Percentiles rank a stretch among this genome's conserved stretches.
Conservation (phyloP, 305 asterid genomes). For the Ilex paraguariensis region DNA sequence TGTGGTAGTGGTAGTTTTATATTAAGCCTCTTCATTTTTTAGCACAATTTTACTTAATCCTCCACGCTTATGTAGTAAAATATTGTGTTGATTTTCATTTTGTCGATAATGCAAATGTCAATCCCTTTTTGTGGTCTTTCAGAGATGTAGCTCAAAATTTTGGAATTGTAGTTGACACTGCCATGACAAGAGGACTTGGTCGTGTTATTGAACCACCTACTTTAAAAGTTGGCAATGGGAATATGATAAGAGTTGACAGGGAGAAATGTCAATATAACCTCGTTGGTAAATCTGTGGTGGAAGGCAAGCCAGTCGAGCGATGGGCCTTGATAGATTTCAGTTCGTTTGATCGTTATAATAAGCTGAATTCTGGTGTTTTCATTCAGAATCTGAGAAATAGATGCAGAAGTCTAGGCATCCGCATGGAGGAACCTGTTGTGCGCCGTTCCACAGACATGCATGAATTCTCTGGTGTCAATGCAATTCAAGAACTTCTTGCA, state of each 20-base stretch:
- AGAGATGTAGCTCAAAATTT: conserved; percentile 39
- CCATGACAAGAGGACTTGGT: conserved; percentile 48
- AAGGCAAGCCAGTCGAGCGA: conserved; percentile 36
- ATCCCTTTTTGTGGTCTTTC: conserved; percentile 8
- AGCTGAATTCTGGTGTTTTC: conserved; percentile 21
- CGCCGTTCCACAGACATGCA: conserved; percentile 25
- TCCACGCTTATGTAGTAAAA: too few relatives aligned
- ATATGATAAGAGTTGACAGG: conserved; percentile 33
- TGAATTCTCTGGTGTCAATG: conserved; percentile 28
- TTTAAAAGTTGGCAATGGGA: conserved; percentile 30
- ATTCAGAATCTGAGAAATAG: conserved; percentile 26
- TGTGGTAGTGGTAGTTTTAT: too few relatives aligned
- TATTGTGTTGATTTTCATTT: too few relatives aligned
- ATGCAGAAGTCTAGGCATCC: conserved; percentile 35
- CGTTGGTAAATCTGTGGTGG: conserved; percentile 39
- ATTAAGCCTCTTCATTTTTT: too few relatives aligned
- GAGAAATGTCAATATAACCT: conserved; percentile 58
- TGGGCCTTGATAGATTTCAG: conserved; percentile 61
- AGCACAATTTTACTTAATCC: too few relatives aligned
- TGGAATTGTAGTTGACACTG: conserved; percentile 31
- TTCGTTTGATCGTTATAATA: conserved; percentile 1
- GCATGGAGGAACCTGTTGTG: conserved; percentile 43
- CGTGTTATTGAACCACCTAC: conserved; percentile 52
- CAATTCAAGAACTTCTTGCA: conserved; percentile 34
- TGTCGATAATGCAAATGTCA: too few relatives aligned